Base-by-base conservation (phyloP, 2,329 filamentous ascomycete genomes). In the Coniella vitis region DNA sequence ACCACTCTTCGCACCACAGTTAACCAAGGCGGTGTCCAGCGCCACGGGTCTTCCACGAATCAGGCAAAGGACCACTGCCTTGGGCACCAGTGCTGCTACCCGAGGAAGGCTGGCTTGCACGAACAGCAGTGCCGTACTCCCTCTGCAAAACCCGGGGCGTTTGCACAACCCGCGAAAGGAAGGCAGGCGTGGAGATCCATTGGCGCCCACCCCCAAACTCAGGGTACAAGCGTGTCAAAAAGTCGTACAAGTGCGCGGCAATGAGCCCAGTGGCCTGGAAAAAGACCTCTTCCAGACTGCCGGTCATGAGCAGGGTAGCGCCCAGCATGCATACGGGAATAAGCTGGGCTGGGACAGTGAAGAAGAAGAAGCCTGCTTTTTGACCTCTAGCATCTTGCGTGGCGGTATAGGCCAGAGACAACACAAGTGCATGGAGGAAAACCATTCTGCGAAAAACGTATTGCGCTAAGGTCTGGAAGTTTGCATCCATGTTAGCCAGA, bases 191-290 rank as follows among this genome's bases (percentile, higher is more conserved):
- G 13, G 75, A 72, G 32, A 96, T 73, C 42, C 84, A 75, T 61
- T 90, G 95, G 45, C 72, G 74, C 0, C 93, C 93, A 48, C 87
- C 87, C 29, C 90, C 91, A 62, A 93, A 93, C 48, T 87, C 81
- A 4, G 93, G 93, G 74, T 90, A 97, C 37, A 96, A 76, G 42
- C 87, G 79, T 2, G 87, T 89, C 43, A 96, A 66, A 62, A 97
- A 98, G 63, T 97, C 87, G 67, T 89, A 95, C 17, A 93, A 61
- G 64, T 98, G 93, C 4, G 90, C 90, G 12, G 90, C 87, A 38
- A 95, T 56, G 10, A 98, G 74, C n/a, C 93, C 93, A 31, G 80
- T 87, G 4, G 81, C 65, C 61, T 94, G 83, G 4, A 83, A 60
- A 48, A 86, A 62, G 10, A 86, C 76, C 16, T 68, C 57, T 32